Percentiles rank a stretch among this genome's conserved stretches.
These are phyloP conservation scores for Cubamyces sp. DNA, from an alignment of 768 basidiomycete genomes.

Conservation along the genomic window DNA sequence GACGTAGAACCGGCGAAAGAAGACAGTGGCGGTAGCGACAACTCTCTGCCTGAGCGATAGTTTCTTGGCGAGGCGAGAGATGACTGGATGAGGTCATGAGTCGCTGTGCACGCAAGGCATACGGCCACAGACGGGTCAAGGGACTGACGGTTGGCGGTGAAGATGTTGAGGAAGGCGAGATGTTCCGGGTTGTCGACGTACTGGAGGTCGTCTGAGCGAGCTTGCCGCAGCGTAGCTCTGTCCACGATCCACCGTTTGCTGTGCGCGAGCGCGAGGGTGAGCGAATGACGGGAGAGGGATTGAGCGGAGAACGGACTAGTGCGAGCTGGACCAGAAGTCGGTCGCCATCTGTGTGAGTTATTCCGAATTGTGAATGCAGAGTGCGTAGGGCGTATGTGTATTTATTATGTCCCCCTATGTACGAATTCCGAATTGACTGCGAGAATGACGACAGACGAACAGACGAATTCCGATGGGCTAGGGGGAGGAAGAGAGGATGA, in stretches of 20 bases:
- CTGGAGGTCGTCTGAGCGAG: conserved; percentile 76
- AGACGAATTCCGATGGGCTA: not conserved
- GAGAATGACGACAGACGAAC: not conserved
- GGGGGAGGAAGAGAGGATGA: not conserved
- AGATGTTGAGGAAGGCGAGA: conserved; percentile 83
- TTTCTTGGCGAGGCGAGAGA: conserved; percentile 86
- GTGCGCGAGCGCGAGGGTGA: conserved; percentile 22
- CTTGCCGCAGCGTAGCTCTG: conserved; percentile 69
- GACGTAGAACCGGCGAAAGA: conserved; percentile 95
- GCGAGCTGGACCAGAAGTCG: conserved; percentile 92
- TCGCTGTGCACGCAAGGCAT: not conserved
- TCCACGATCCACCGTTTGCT: conserved; percentile 95
- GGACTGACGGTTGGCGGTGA: conserved; percentile 79
- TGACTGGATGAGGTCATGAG: conserved; percentile 50
- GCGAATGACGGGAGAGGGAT: conserved; percentile 22
- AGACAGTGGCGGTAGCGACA: conserved; percentile 92
- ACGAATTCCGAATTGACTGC: not conserved
- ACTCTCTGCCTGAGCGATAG: conserved; percentile 85
- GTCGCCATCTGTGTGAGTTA: conserved; percentile 65
- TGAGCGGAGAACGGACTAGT: conserved; percentile 59
- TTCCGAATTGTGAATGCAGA: conserved; percentile 1
- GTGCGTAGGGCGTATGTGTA: not conserved
- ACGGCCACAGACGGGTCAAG: not conserved
- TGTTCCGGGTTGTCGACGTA: conserved; percentile 80
- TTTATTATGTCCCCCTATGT: not conserved